Evolutionary conservation across 2,329 filamentous ascomycete genomes (phyloP), one percentile per base, ranked within the genome.

Genomic region (Trichoderma sp.): DNA sequence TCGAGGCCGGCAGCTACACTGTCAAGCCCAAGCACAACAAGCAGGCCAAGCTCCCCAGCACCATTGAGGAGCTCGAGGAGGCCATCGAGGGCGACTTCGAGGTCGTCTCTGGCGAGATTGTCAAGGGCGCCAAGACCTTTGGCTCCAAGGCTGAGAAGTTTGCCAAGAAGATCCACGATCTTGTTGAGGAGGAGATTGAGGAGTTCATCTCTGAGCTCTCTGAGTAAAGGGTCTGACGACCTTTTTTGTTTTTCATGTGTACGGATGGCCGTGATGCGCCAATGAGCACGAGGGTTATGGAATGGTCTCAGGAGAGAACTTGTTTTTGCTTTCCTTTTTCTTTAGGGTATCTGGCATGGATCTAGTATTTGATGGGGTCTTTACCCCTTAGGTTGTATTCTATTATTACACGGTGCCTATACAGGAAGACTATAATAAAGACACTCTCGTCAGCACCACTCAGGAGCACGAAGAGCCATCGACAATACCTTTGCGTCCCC

Each of bases 1-100:
- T 96, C 69, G 81, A 87, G 72, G 83, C 87, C 72, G 91, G 92
- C 74, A 82, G 86, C 74, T 94, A 93, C 83, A 67, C 50, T 12
- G 65, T 60, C 50, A 84, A 85, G 72, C 83, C 78, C 69, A 63
- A 62, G 59, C 21, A 78, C 63, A 62, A 34, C 63, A 62, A 54
- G 24, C 41, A 78, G 63, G 78, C 17, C 24, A 52, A 60, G 55
- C 56, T 81, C 70, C 70, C 77, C 28, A 67, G 78, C 54, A 76
- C 78, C 30, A 79, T 91, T 68, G 79, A 88, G 70, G 83, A 89
- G 68, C 79, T 89, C 60, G 85, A 88, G 80, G 78, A 83, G 73
- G 82, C 81, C 63, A 83, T 88, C 56, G 80, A 86, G 80, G 77
- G 85, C 50, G 85, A 87, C 73, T 78, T 97, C 57, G 80, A 86